Conservation (phyloP, 768 basidiomycete genomes). For the Suillus decipiens region DNA sequence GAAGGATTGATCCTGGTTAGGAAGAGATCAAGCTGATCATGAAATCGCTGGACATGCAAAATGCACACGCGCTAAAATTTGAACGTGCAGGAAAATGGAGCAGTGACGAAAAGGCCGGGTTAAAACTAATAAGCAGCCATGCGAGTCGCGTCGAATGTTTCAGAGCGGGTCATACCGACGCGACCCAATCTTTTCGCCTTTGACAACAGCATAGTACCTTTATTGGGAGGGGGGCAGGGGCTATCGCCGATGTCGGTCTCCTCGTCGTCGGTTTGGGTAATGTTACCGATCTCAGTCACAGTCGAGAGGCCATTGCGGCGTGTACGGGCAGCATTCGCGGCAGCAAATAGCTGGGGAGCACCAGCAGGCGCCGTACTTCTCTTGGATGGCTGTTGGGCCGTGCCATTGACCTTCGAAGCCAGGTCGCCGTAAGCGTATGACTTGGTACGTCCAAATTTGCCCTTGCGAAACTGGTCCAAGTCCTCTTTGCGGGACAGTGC, state of each 20-base stretch:
- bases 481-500: constrained; percentile 80
- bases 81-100: neutral
- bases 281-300: constrained; percentile 67
- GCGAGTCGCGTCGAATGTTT: constrained; percentile 68
- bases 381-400: constrained; percentile 49
- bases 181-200: constrained; percentile 60
- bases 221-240: constrained; percentile 82
- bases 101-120: neutral
- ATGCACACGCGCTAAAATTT: constrained; percentile 3
- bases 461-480: constrained; percentile 88
- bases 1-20: constrained; percentile 5
- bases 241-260: constrained; percentile 82
- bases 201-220: constrained; percentile 41
- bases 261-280: constrained; percentile 68
- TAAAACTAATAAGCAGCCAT: constrained; percentile 47
- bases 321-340: constrained; percentile 65
- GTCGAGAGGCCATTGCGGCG: constrained; percentile 64
- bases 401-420: constrained; percentile 40
- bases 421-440: constrained; percentile 92
- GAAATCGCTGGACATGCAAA: constrained; percentile 6
- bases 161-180: constrained; percentile 55
- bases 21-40: constrained; percentile 13
- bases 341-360: constrained; percentile 60
- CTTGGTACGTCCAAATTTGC: constrained; percentile 85
- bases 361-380: constrained; percentile 67